Evolutionary conservation across 2,329 filamentous ascomycete species (phyloP).

Genomic region (Penicillium sp.): DNA sequence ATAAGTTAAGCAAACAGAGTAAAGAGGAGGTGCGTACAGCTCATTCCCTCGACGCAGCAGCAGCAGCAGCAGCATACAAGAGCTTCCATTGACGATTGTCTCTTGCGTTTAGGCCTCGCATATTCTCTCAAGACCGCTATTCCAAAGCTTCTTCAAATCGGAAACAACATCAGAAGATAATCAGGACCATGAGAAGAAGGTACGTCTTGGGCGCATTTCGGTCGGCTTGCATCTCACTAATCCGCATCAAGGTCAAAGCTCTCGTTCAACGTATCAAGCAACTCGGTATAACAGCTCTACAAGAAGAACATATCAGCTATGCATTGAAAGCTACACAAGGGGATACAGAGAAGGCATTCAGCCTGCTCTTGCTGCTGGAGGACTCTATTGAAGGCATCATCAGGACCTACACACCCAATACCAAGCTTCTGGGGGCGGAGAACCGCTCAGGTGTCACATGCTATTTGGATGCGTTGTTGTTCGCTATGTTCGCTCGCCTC

Average conservation of each 20-base stretch:
- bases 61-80: background rate
- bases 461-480: constrained; percentile 86
- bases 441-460: constrained; percentile 90
- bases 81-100: constrained; percentile 11
- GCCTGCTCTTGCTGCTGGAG: constrained; percentile 75
- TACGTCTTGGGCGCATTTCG: constrained; percentile 14
- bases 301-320: constrained; percentile 64
- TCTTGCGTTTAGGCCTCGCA: constrained; percentile 21
- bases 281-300: constrained; percentile 57
- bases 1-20: constrained; percentile 28
- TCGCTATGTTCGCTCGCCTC: constrained; percentile 91
- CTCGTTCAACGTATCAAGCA: constrained; percentile 55
- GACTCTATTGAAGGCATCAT: constrained; percentile 80
- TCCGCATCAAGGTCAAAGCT: constrained; percentile 48
- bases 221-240: constrained; percentile 12
- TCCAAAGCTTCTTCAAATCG: constrained; percentile 37
- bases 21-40: constrained; percentile 35
- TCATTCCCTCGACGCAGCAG: background rate
- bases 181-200: constrained; percentile 38
- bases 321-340: constrained; percentile 65
- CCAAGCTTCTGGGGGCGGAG: constrained; percentile 77
- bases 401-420: constrained; percentile 69
- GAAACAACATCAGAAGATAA: constrained; percentile 20
- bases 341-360: constrained; percentile 72
- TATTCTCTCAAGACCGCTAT: constrained; percentile 27